These are phyloP conservation scores for Punica granatum DNA, from an alignment of 345 rosid species.

Conservation along the genomic window DNA sequence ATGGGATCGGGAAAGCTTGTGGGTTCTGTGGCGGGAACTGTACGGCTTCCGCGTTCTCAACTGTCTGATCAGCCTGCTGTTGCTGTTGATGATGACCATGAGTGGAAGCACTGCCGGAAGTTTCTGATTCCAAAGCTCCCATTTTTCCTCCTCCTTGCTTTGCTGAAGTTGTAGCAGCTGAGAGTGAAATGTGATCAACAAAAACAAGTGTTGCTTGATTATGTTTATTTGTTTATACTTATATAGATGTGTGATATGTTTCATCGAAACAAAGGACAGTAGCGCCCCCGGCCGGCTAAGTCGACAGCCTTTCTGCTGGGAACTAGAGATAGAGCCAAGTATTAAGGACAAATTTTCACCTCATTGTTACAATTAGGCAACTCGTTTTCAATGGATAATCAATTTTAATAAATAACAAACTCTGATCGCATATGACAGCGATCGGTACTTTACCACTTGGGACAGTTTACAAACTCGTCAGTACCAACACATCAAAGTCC, in stretches of 20 bases:
- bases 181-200: neutral
- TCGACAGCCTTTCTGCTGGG: neutral
- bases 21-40: slow-evolving; percentile 2
- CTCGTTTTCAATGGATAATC: no score
- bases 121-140: neutral
- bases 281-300: neutral
- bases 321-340: neutral
- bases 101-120: neutral
- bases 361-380: no score
- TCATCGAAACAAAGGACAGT: neutral
- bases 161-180: neutral
- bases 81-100: neutral
- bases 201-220: neutral
- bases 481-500: no score
- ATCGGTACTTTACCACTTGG: no score
- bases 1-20: neutral
- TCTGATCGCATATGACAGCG: no score
- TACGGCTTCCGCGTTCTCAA: neutral
- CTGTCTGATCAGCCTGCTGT: neutral
- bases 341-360: neutral
- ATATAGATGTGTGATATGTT: neutral
- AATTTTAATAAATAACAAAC: no score
- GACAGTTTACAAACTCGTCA: no score
- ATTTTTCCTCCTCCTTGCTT: neutral
- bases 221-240: no score